A percentile compares a stretch with the other conserved stretches of the same genome.
These are phyloP conservation scores for Chaetomium tenue DNA, from an alignment of 495 filamentous ascomycete species.

Conservation along the genomic window DNA sequence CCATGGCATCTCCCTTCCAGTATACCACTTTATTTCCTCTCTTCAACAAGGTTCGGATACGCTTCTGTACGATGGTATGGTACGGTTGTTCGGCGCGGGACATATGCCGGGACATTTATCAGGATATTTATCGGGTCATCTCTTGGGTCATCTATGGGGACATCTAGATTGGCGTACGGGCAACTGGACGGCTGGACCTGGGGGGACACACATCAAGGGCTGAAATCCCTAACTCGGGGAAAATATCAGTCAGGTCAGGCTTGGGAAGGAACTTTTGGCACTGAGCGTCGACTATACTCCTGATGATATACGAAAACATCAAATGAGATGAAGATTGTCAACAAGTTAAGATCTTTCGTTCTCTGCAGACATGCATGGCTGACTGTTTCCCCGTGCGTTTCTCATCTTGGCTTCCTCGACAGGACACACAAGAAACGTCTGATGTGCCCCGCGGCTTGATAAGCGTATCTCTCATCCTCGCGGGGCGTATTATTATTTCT, in stretches of 20 bases:
- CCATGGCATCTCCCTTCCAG: conserved; percentile 1
- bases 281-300: background rate
- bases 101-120: too few relatives aligned
- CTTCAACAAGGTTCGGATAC: background rate
- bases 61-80: background rate
- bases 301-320: conserved; percentile 6
- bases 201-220: background rate
- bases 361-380: background rate
- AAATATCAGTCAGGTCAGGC: background rate
- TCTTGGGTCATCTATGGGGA: background rate
- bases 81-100: background rate
- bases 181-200: background rate
- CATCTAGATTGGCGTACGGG: conserved; percentile 1
- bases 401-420: background rate
- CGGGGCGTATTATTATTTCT: background rate
- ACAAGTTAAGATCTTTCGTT: background rate
- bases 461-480: background rate
- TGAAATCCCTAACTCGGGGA: background rate
- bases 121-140: too few relatives aligned
- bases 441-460: background rate
- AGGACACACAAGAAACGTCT: too few relatives aligned
- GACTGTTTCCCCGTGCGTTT: background rate
- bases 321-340: background rate
- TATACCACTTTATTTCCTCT: conserved; percentile 1
- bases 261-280: background rate